A percentile compares a stretch with the other conserved stretches of the same genome.
Evolutionary conservation across 208 protist species (phyloP).

Genomic region (Leishmania gerbilli): DNA sequence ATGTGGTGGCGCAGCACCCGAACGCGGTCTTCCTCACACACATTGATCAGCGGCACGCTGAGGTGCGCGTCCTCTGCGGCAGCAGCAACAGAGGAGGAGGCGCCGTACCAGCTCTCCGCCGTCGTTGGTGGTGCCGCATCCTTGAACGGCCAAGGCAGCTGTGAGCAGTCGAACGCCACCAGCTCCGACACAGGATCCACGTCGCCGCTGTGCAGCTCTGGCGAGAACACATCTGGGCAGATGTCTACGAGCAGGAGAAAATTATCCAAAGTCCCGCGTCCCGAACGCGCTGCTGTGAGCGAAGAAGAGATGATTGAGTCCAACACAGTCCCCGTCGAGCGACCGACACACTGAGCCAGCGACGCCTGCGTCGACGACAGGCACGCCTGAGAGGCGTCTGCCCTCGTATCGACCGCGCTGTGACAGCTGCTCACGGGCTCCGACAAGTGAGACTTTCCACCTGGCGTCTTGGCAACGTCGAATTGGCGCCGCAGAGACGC

Average conservation of each 20-base stretch:
- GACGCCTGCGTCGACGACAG: background rate
- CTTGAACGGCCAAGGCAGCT: constrained; percentile 58
- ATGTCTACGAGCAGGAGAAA: constrained; percentile 53
- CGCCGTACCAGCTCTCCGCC: constrained; percentile 15
- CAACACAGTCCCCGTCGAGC: background rate
- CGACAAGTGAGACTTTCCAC: background rate
- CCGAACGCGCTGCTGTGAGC: background rate
- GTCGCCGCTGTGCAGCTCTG: constrained; percentile 53
- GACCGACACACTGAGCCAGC: background rate
- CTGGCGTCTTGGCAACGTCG: background rate
- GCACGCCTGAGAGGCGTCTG: background rate
- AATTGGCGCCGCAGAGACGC: background rate
- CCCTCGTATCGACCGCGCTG: constrained; percentile 8
- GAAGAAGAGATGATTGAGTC: background rate
- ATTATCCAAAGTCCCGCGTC: background rate
- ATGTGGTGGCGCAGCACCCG: constrained; percentile 67
- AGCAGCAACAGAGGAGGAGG: constrained; percentile 1
- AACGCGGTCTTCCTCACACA: constrained; percentile 41
- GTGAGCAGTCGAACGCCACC: constrained; percentile 10
- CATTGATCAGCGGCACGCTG: constrained; percentile 29
- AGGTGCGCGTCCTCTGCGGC: constrained; percentile 24
- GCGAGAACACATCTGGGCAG: constrained; percentile 54
- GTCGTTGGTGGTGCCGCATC: constrained; percentile 39
- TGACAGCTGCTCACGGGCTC: background rate
- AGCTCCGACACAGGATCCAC: constrained; percentile 24